Percentiles rank a stretch among this genome's conserved stretches.
phyloP scores from a whole-genome alignment of 192 early-diverging fungal genomes.

The Podila clonocystis region DNA sequence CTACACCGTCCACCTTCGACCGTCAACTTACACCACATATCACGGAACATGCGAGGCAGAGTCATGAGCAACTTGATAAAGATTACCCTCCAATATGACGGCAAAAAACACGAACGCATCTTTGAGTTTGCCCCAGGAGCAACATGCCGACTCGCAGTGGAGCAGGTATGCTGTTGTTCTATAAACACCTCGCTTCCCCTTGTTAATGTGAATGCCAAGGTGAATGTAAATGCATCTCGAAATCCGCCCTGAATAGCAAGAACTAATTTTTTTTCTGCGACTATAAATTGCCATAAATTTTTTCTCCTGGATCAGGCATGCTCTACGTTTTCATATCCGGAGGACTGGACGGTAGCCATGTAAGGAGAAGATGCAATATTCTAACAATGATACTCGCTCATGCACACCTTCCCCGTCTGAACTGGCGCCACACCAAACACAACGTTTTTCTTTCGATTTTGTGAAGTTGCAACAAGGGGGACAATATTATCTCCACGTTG shows the following conservation, averaged over 20 bases:
- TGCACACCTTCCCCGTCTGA: too few species aligned
- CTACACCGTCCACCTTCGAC: too few species aligned
- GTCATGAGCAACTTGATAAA: conserved; percentile 24
- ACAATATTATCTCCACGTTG: not conserved
- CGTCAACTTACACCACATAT: not conserved
- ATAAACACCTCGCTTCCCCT: not conserved
- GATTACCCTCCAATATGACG: conserved; percentile 22
- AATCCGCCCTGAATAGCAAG: too few species aligned
- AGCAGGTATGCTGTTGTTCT: conserved; percentile 18
- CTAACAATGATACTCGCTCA: too few species aligned
- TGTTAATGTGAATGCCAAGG: not conserved
- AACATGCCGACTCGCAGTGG: conserved; percentile 35
- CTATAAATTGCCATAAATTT: not conserved
- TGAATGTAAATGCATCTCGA: too few species aligned
- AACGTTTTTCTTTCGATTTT: too few species aligned
- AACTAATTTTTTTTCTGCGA: too few species aligned
- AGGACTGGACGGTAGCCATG: conserved; percentile 43
- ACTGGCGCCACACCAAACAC: too few species aligned
- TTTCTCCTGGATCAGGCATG: conserved; percentile 14
- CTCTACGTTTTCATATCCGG: conserved; percentile 17
- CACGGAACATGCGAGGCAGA: conserved; percentile 5
- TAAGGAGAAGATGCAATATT: conserved; percentile 8
- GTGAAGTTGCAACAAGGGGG: too few species aligned
- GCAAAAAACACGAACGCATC: conserved; percentile 25
- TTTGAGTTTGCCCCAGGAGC: conserved; percentile 23